Conservation (phyloP, 169 alveolate genomes). For the Plasmodium ovale region DNA sequence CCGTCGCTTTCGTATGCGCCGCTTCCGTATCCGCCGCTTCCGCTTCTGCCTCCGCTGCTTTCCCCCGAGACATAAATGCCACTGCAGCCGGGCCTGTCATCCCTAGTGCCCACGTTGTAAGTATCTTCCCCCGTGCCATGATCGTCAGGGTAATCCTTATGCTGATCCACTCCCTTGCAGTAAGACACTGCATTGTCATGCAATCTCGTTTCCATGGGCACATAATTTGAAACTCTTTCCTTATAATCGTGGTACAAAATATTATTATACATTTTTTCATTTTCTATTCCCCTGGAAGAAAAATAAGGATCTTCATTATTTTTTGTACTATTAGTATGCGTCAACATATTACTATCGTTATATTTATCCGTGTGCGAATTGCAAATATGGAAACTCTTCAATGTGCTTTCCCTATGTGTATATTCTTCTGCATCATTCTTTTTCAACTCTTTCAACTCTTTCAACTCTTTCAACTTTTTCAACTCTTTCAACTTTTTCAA, state of each 20-base stretch:
- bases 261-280: slow-evolving; percentile 8
- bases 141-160: too few species aligned
- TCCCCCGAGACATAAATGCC: too few species aligned
- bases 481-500: too few species aligned
- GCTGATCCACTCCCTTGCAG: background rate
- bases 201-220: slow-evolving; percentile 9
- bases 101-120: too few species aligned
- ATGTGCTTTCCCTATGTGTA: background rate
- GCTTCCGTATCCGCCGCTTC: background rate
- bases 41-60: too few species aligned
- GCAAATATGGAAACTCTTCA: slow-evolving; percentile 17
- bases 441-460: too few species aligned
- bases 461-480: too few species aligned
- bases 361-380: slow-evolving; percentile 15
- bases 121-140: too few species aligned
- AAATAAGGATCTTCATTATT: slow-evolving; percentile 17
- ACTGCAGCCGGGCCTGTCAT: too few species aligned
- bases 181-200: slow-evolving; percentile 10
- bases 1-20: background rate
- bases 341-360: slow-evolving; percentile 12
- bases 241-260: slow-evolving; percentile 30
- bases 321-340: slow-evolving; percentile 8
- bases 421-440: background rate
- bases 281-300: slow-evolving; percentile 8
- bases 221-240: background rate